phyloP scores from a whole-genome alignment of 31 red algal species.

The Asparagopsis taxiformis region DNA sequence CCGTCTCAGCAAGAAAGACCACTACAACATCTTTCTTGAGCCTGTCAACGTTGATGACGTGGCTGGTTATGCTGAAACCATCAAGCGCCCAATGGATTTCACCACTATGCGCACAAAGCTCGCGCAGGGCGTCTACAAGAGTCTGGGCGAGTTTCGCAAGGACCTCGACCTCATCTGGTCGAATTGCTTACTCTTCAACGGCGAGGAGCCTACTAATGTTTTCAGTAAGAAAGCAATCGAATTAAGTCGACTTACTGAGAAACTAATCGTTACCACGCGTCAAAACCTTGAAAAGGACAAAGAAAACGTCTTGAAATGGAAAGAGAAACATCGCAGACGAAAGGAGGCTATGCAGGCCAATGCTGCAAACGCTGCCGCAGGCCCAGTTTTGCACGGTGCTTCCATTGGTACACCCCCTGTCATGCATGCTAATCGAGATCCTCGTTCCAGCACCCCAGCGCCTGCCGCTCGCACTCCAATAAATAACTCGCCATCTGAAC shows the following conservation, averaged over 20 bases:
- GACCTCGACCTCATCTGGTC: slow-evolving; percentile 86
- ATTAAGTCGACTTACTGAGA: slow-evolving; percentile 57
- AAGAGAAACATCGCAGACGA: slow-evolving; percentile 49
- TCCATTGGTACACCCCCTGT: no score
- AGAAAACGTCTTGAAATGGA: slow-evolving; percentile 43
- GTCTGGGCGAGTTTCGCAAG: slow-evolving; percentile 69
- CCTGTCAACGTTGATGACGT: slow-evolving; percentile 72
- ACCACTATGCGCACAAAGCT: slow-evolving; percentile 74
- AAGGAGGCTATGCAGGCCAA: slow-evolving; percentile 36
- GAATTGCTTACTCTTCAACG: slow-evolving; percentile 83
- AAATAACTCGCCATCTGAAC: no score
- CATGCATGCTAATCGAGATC: no score
- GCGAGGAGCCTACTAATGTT: slow-evolving; percentile 66
- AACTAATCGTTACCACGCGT: slow-evolving; percentile 61
- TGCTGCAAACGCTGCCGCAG: background rate
- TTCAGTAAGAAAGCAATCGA: slow-evolving; percentile 74
- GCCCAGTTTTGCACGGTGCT: background rate
- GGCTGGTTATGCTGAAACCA: slow-evolving; percentile 58
- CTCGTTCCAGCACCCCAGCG: no score
- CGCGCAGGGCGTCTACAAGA: slow-evolving; percentile 40
- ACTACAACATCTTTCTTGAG: slow-evolving; percentile 69
- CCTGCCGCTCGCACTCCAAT: no score
- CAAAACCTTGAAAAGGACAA: slow-evolving; percentile 67
- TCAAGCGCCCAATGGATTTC: slow-evolving; percentile 81
- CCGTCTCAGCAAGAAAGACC: slow-evolving; percentile 68